These are phyloP conservation scores for Aethionema arabicum DNA, from an alignment of 345 rosid species.

Conservation along the genomic window DNA sequence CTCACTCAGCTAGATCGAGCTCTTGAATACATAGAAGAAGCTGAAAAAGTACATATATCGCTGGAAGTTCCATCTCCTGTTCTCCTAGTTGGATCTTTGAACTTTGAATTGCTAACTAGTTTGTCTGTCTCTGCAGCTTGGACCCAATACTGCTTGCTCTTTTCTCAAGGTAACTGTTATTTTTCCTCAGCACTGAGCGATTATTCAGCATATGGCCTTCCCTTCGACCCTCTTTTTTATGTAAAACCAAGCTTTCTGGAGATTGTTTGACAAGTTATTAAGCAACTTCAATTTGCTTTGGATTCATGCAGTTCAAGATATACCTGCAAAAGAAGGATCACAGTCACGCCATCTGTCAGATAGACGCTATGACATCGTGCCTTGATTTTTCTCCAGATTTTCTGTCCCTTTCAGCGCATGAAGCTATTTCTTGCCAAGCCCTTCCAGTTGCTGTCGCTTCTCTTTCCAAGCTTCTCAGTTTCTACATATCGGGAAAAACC, in stretches of 20 bases:
- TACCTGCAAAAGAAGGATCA: constrained; percentile 60
- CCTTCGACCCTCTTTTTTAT: too few relatives aligned
- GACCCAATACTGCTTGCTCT: constrained; percentile 72
- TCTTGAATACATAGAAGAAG: constrained; percentile 79
- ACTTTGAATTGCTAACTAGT: constrained; percentile 17
- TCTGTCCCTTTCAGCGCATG: constrained; percentile 88
- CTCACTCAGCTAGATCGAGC: constrained; percentile 83
- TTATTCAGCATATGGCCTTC: too few relatives aligned
- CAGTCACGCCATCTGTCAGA: constrained; percentile 60
- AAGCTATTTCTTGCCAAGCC: constrained; percentile 85
- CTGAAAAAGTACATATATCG: constrained; percentile 65
- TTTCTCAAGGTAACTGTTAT: constrained; percentile 83
- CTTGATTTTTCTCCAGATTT: constrained; percentile 83
- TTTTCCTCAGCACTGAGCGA: too few relatives aligned
- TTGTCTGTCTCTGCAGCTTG: constrained; percentile 65
- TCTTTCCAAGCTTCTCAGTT: constrained; percentile 69
- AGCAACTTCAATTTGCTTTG: constrained; percentile 30
- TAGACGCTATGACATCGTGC: constrained; percentile 67
- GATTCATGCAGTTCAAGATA: constrained; percentile 77
- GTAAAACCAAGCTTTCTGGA: constrained; percentile 10
- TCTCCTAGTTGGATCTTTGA: constrained; percentile 13
- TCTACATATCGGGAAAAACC: constrained; percentile 56
- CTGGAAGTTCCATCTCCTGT: not conserved
- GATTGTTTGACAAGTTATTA: constrained; percentile 20
- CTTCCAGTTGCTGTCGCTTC: constrained; percentile 74